Percentiles rank a stretch among this genome's conserved stretches.
Evolutionary conservation across 192 early-diverging fungal genomes (phyloP).

Genomic region (Coemansia sp.): DNA sequence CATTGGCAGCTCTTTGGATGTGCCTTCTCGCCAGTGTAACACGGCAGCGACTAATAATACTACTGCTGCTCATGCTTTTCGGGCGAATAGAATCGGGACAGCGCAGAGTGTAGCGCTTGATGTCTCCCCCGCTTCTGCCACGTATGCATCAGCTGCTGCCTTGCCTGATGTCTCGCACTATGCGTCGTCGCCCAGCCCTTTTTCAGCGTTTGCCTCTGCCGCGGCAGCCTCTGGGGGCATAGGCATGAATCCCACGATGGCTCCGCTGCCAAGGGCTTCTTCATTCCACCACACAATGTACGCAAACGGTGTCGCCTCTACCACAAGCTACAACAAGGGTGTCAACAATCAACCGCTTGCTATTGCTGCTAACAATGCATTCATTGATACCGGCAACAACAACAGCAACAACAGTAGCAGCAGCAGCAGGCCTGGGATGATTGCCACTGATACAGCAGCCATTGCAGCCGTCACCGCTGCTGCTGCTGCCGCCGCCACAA

Average conservation of each 20-base stretch:
- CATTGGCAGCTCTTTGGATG: neutral
- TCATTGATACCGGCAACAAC: conserved; percentile 1
- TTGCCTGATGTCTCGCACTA: neutral
- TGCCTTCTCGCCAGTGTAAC: neutral
- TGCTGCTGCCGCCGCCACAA: conserved; percentile 20
- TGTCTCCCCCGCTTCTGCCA: neutral
- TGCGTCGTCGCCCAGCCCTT: neutral
- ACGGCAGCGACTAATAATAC: neutral
- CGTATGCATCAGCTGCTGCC: conserved; percentile 3
- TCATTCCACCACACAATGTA: conserved; percentile 7
- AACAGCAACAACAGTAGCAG: neutral
- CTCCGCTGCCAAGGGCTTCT: conserved; percentile 9
- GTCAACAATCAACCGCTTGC: conserved; percentile 8
- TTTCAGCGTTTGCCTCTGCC: conserved; percentile 10
- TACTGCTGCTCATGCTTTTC: neutral
- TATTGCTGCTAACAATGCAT: conserved; percentile 10
- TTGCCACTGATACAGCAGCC: conserved; percentile 5
- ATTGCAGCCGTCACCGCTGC: conserved; percentile 8
- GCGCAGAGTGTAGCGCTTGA: neutral
- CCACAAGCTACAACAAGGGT: conserved; percentile 9
- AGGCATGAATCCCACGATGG: neutral
- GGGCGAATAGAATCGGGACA: conserved; percentile 3
- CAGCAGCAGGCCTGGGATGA: neutral
- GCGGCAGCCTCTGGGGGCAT: neutral
- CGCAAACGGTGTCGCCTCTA: conserved; percentile 10